Evolutionary conservation across 352 stramenopile species (phyloP), one percentile per base, ranked within the genome.

Genomic region (Pythium rhizo-oryzae): DNA sequence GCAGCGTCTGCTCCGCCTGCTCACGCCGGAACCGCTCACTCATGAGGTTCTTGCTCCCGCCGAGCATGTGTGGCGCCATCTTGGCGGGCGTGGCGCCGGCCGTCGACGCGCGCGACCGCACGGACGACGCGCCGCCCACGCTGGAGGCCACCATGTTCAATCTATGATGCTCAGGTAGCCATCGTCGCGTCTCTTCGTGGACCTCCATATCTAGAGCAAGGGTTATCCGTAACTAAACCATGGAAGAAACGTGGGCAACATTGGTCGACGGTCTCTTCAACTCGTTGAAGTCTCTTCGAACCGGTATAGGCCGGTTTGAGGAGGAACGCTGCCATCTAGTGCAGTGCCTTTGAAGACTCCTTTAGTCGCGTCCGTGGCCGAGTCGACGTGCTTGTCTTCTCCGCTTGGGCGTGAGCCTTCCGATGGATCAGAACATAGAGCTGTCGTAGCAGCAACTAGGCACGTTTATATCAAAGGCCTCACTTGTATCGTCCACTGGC

Each of bases 1-100:
- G 72, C 47, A 85, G 65, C 37, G 70, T 68, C 23, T 52, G 67
- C 75, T 91, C 84, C 2, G 79, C 79, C 47, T 79, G 76, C 43
- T 91, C 77, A 15, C 84, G 79, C 15, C 82, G 74, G n/a, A 81
- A 75, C 12, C 82, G 82, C 62, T 92, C 82, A 16, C 62, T 81
- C 51, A 79, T 54, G 28, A 91, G 74, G 60, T 87, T 92, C 62
- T 87, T 90, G 63, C 84, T 92, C 11, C 82, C 84, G 18, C 84
- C 84, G 8, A 92, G 74, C 19, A 87, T 75, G 50, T 90, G 81
- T 7, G 81, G 72, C 44, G 50, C 7, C 51, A 54, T 11, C 47
- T 62, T 62, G 39, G 24, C 44, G 3, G 62, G 62, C 43, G 62
- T 62, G 21, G 62, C 37, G 1, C 12, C 24, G 21, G n/a, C 52